Conservation (phyloP, 495 filamentous ascomycete species). For the Penicillium goetzii region DNA sequence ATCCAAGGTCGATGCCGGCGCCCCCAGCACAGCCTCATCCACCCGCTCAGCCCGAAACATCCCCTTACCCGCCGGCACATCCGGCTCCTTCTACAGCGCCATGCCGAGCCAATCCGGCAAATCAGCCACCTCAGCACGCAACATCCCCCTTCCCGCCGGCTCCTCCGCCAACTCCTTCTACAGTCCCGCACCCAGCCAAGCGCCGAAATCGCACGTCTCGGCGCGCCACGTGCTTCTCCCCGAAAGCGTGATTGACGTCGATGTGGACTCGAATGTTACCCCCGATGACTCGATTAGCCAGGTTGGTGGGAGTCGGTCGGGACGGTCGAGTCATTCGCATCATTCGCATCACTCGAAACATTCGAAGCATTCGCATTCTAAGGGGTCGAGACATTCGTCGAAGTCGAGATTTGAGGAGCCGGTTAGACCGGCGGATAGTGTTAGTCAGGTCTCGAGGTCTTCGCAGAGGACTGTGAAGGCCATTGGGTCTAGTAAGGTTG, state of each 20-base stretch:
- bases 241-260: slow-evolving; percentile 46
- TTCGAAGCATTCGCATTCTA: slow-evolving; percentile 33
- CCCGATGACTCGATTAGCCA: slow-evolving; percentile 48
- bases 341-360: slow-evolving; percentile 38
- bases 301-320: slow-evolving; percentile 35
- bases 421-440: slow-evolving; percentile 66
- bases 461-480: slow-evolving; percentile 48
- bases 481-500: slow-evolving; percentile 30
- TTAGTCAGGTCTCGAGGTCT: slow-evolving; percentile 60
- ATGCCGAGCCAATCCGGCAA: slow-evolving; percentile 24
- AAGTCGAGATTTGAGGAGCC: slow-evolving; percentile 43
- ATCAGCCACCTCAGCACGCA: slow-evolving; percentile 33
- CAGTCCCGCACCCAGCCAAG: slow-evolving; percentile 15
- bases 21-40: slow-evolving; percentile 34
- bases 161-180: slow-evolving; percentile 21
- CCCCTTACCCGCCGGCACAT: slow-evolving; percentile 31
- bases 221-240: slow-evolving; percentile 53
- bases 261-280: slow-evolving; percentile 39
- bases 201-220: slow-evolving; percentile 34
- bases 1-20: slow-evolving; percentile 10
- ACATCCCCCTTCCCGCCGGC: slow-evolving; percentile 22
- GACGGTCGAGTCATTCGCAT: slow-evolving; percentile 32
- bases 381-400: slow-evolving; percentile 26
- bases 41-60: slow-evolving; percentile 38
- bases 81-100: slow-evolving; percentile 19